These are phyloP conservation scores for Cyclotella kingstonii DNA, from an alignment of 108 stramenopile species.

Conservation along the genomic window DNA sequence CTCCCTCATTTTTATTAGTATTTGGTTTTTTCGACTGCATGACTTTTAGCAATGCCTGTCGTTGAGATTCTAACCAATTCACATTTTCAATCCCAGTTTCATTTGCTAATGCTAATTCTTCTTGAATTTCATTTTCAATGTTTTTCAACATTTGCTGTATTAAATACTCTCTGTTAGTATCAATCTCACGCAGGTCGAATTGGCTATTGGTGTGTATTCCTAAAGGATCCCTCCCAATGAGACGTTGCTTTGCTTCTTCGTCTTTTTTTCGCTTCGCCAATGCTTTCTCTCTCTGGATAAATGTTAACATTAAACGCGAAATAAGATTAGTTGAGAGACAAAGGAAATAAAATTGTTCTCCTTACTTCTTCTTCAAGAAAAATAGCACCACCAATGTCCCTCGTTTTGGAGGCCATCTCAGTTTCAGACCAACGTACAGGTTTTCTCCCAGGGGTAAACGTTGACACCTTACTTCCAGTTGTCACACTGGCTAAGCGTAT, in stretches of 20 bases:
- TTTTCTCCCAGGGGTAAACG: slow-evolving; percentile 4
- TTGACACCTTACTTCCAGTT: background rate
- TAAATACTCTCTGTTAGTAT: slow-evolving; percentile 49
- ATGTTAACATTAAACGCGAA: background rate
- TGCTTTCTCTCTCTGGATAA: slow-evolving; percentile 41
- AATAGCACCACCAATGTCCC: slow-evolving; percentile 26
- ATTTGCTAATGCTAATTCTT: slow-evolving; percentile 48
- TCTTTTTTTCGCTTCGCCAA: slow-evolving; percentile 58
- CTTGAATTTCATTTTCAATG: slow-evolving; percentile 46
- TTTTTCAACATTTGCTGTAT: slow-evolving; percentile 65
- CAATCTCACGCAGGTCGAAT: slow-evolving; percentile 65
- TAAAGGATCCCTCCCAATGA: slow-evolving; percentile 73
- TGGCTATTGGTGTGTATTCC: slow-evolving; percentile 47
- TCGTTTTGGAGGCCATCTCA: slow-evolving; percentile 40
- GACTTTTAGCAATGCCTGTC: slow-evolving; percentile 66
- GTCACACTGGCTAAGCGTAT: background rate
- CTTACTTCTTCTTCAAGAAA: slow-evolving; percentile 50
- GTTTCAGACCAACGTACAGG: slow-evolving; percentile 39
- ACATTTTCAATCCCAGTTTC: slow-evolving; percentile 55
- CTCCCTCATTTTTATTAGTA: slow-evolving; percentile 11
- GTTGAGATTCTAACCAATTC: slow-evolving; percentile 58
- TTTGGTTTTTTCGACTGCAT: slow-evolving; percentile 42
- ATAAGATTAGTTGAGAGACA: background rate
- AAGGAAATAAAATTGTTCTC: background rate
- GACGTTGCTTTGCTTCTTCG: slow-evolving; percentile 69